Evolutionary conservation across 225 moss, liverwort and hornwort species (phyloP).

Genomic region (Neckera pumila): DNA sequence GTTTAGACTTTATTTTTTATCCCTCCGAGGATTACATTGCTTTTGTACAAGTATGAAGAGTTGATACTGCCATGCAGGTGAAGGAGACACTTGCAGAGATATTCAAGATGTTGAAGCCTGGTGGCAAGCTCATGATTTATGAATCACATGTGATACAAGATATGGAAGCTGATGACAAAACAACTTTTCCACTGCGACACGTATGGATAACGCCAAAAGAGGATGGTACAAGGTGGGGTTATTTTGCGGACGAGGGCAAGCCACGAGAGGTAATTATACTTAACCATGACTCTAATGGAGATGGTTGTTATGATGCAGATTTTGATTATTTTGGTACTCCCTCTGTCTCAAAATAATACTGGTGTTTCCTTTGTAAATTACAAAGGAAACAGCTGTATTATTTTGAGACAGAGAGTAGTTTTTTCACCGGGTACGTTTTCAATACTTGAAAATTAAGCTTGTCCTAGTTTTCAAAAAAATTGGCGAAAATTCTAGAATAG

Average conservation of each 20-base stretch:
- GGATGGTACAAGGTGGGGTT: background rate
- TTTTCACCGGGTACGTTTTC: background rate
- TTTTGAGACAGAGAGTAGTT: too few species aligned
- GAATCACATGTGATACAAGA: background rate
- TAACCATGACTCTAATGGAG: background rate
- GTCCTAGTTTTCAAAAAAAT: background rate
- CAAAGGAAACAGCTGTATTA: too few species aligned
- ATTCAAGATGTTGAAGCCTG: background rate
- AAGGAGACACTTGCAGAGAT: background rate
- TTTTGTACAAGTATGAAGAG: background rate
- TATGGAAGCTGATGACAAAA: background rate
- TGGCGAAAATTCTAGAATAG: background rate
- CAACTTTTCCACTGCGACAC: background rate
- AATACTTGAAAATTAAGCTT: background rate
- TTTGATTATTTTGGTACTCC: background rate
- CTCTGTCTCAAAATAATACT: too few species aligned
- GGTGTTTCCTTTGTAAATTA: too few species aligned
- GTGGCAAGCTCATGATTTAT: background rate
- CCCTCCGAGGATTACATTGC: background rate
- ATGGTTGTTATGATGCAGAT: background rate
- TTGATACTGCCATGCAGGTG: background rate
- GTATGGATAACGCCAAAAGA: background rate
- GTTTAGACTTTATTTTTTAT: background rate
- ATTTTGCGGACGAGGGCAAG: conserved; percentile 14
- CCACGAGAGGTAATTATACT: background rate